These are phyloP conservation scores for Physocladia obscura DNA, from an alignment of 192 early-diverging fungal species.

Conservation along the genomic window DNA sequence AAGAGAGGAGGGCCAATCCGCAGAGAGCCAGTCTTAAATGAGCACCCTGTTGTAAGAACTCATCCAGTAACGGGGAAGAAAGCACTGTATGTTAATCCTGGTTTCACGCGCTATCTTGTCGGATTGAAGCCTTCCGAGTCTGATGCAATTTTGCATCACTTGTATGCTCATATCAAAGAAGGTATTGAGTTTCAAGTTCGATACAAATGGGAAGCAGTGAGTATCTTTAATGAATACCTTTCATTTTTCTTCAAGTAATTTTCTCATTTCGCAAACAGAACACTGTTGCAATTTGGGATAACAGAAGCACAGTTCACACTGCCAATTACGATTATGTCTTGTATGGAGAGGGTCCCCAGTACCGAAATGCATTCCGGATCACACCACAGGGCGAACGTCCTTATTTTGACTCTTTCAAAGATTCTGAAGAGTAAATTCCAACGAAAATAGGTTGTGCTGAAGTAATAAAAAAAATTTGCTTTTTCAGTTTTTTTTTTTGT, in stretches of 20 bases:
- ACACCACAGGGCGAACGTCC: slow-evolving; percentile 40
- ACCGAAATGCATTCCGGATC: slow-evolving; percentile 32
- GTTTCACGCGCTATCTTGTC: slow-evolving; percentile 61
- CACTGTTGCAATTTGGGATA: slow-evolving; percentile 70
- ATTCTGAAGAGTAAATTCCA: neutral
- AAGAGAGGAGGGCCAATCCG: slow-evolving; percentile 22
- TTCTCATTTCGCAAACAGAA: slow-evolving; percentile 43
- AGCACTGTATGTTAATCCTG: slow-evolving; percentile 62
- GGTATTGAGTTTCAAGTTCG: slow-evolving; percentile 58
- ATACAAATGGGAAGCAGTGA: slow-evolving; percentile 48
- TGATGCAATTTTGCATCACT: slow-evolving; percentile 55
- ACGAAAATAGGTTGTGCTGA: no score
- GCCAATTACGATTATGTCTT: slow-evolving; percentile 38
- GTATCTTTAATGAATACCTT: slow-evolving; percentile 4
- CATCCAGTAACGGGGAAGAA: slow-evolving; percentile 73
- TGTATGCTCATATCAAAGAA: slow-evolving; percentile 55
- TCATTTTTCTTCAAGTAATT: slow-evolving; percentile 9
- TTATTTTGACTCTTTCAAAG: slow-evolving; percentile 34
- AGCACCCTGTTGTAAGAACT: slow-evolving; percentile 54
- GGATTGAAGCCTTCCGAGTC: slow-evolving; percentile 52
- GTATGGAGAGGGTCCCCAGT: slow-evolving; percentile 8
- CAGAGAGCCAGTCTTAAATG: slow-evolving; percentile 26
- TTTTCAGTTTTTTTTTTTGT: no score
- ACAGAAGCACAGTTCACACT: slow-evolving; percentile 56
- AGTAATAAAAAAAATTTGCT: no score